Percentiles rank a stretch among this genome's conserved stretches.
Conservation (phyloP, 2,329 filamentous ascomycete species). For the Diaporthe sp. region DNA sequence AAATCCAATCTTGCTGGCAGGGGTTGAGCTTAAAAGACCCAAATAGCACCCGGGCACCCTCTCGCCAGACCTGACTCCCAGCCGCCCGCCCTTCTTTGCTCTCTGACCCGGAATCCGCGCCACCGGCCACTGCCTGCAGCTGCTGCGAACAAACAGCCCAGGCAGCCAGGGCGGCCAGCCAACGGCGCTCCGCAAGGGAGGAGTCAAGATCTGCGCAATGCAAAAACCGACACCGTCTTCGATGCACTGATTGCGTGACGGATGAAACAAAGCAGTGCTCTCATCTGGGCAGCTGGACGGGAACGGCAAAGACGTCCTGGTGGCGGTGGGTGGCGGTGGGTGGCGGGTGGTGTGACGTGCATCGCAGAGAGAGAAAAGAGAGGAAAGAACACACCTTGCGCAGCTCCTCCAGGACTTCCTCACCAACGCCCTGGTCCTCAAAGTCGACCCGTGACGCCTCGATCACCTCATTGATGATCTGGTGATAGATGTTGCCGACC, state of each 20-base stretch:
- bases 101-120: slow-evolving; percentile 48
- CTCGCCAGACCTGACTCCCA: slow-evolving; percentile 45
- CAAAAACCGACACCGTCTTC: neutral
- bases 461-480: slow-evolving; percentile 86
- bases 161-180: slow-evolving; percentile 33
- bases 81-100: slow-evolving; percentile 41
- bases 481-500: slow-evolving; percentile 82
- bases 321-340: too few species aligned
- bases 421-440: slow-evolving; percentile 93
- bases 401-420: slow-evolving; percentile 86
- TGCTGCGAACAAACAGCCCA: slow-evolving; percentile 35
- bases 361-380: neutral
- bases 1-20: slow-evolving; percentile 36
- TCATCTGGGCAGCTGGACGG: neutral
- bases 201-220: neutral
- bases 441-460: slow-evolving; percentile 94
- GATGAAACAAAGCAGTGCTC: neutral
- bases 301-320: neutral
- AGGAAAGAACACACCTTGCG: slow-evolving; percentile 74
- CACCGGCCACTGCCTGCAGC: slow-evolving; percentile 16
- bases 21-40: slow-evolving; percentile 61
- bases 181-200: slow-evolving; percentile 3
- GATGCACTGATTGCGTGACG: slow-evolving; percentile 2
- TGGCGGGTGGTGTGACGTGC: neutral
- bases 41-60: slow-evolving; percentile 64